Evolutionary conservation across 345 rosid species (phyloP).

Genomic region (Psidium friedrichsthalianum): DNA sequence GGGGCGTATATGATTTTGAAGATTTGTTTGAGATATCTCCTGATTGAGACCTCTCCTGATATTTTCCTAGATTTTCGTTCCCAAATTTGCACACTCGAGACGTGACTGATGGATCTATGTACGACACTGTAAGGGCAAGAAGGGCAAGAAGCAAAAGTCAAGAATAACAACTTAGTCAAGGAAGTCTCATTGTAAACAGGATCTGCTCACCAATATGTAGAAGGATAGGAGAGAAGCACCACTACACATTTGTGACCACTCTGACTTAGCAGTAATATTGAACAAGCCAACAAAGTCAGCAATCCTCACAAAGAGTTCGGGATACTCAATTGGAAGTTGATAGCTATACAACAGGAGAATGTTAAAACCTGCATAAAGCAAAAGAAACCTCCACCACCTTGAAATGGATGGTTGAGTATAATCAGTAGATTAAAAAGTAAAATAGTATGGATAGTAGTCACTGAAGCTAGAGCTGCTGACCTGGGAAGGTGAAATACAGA

Average conservation of each 20-base stretch:
- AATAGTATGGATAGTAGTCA: not conserved
- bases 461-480: not conserved
- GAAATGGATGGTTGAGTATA: slow-evolving; percentile 7
- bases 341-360: slow-evolving; percentile 31
- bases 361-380: slow-evolving; percentile 34
- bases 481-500: not conserved
- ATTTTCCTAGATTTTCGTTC: not conserved
- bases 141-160: not conserved
- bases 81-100: not conserved
- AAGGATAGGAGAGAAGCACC: slow-evolving; percentile 27
- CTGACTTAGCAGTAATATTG: slow-evolving; percentile 30
- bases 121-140: not conserved
- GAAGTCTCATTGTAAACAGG: not conserved
- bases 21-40: not conserved
- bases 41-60: not conserved
- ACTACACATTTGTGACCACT: slow-evolving; percentile 35
- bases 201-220: slow-evolving; percentile 34
- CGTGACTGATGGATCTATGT: not conserved
- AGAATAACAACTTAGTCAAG: not conserved
- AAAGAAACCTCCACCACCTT: slow-evolving; percentile 47
- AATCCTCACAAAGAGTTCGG: slow-evolving; percentile 12
- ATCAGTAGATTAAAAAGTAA: not conserved
- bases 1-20: not conserved
- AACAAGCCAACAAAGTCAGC: slow-evolving; percentile 31
- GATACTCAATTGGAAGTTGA: slow-evolving; percentile 32